phyloP scores from a whole-genome alignment of 805 yeast genomes.

The Lipomyces japonicus region DNA sequence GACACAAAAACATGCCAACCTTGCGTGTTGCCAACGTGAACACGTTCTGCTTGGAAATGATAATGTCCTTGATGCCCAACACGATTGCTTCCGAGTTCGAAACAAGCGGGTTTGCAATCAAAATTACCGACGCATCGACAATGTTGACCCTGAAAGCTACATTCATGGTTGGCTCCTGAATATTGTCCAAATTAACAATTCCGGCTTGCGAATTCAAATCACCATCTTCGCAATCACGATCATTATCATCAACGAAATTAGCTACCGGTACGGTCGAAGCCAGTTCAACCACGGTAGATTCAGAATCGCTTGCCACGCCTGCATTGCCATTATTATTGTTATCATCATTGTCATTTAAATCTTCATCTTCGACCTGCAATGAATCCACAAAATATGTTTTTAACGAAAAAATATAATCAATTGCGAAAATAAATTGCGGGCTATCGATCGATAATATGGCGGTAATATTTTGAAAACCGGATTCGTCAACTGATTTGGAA shows the following conservation, averaged over 20 bases:
- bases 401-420: conserved; percentile 79
- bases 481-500: conserved; percentile 37
- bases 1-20: conserved; percentile 80
- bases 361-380: conserved; percentile 32
- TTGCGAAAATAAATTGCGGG: conserved; percentile 75
- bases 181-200: conserved; percentile 16
- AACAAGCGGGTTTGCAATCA: conserved; percentile 74
- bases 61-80: conserved; percentile 76
- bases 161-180: conserved; percentile 19
- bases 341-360: conserved; percentile 20
- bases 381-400: conserved; percentile 54
- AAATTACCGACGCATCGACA: conserved; percentile 68
- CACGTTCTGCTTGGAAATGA: conserved; percentile 64
- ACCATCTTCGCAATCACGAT: not conserved
- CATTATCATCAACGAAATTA: not conserved
- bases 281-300: conserved; percentile 5
- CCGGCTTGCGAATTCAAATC: conserved; percentile 4
- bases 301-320: conserved; percentile 18
- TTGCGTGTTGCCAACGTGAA: conserved; percentile 65
- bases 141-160: conserved; percentile 52
- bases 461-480: conserved; percentile 44
- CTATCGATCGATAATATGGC: conserved; percentile 66
- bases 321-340: conserved; percentile 24
- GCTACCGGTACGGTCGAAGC: not conserved
- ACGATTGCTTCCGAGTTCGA: conserved; percentile 80